Conservation (phyloP, 192 early-diverging fungal species). For the Backusella westeae region DNA sequence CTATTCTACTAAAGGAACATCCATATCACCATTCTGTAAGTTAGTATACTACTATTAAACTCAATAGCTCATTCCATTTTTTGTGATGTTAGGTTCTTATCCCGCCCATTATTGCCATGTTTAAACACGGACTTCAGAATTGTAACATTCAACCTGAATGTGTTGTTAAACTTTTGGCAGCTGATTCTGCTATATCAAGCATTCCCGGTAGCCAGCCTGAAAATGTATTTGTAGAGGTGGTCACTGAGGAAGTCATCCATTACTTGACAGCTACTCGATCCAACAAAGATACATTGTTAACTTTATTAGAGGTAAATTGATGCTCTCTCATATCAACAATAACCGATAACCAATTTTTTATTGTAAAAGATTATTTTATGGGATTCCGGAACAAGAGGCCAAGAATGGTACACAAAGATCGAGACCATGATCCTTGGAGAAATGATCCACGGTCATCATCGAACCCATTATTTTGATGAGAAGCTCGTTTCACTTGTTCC, state of each 20-base stretch:
- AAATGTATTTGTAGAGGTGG: conserved; percentile 46
- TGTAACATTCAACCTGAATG: conserved; percentile 40
- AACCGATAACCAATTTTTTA: not conserved
- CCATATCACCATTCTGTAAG: conserved; percentile 43
- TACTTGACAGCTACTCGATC: conserved; percentile 7
- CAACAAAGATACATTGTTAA: conserved; percentile 38
- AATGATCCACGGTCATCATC: conserved; percentile 14
- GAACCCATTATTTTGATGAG: conserved; percentile 34
- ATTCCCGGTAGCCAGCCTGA: conserved; percentile 30
- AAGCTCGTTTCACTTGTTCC: conserved; percentile 32
- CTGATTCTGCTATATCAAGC: conserved; percentile 38
- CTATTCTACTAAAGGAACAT: conserved; percentile 48
- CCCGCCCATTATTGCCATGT: conserved; percentile 38
- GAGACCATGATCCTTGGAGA: conserved; percentile 27
- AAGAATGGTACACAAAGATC: conserved; percentile 35
- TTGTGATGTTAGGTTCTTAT: conserved; percentile 28
- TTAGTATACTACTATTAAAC: not conserved
- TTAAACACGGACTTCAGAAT: conserved; percentile 44
- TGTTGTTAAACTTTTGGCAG: conserved; percentile 43
- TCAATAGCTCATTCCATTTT: not conserved
- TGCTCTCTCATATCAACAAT: not conserved
- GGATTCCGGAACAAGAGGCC: conserved; percentile 25
- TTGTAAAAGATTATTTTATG: conserved; percentile 37
- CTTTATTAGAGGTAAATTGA: conserved; percentile 36
- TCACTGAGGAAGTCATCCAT: conserved; percentile 39